phyloP scores from a whole-genome alignment of 1,139 yeast genomes.

The Arxiozyma slooffiae region DNA sequence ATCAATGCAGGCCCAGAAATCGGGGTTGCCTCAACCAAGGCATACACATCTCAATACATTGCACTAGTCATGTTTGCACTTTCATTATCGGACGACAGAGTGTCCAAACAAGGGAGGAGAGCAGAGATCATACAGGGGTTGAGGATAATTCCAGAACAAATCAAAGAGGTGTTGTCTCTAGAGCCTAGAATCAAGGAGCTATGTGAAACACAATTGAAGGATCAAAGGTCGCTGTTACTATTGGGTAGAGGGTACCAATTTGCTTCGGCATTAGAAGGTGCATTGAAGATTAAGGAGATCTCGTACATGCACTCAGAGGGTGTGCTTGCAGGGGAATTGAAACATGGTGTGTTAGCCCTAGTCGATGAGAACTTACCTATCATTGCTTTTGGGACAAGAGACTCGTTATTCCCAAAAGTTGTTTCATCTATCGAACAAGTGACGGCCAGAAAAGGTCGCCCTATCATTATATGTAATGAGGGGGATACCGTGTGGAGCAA shows the following conservation, averaged over 20 bases:
- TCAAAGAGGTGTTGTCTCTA: constrained; percentile 61
- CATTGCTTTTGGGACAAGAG: constrained; percentile 95
- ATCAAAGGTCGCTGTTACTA: constrained; percentile 77
- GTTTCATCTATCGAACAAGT: constrained; percentile 96
- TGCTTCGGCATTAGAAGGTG: constrained; percentile 97
- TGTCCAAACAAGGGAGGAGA: constrained; percentile 68
- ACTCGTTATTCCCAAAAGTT: constrained; percentile 91
- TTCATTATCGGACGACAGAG: constrained; percentile 82
- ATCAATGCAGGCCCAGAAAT: constrained; percentile 99
- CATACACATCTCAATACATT: constrained; percentile 95
- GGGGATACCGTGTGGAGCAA: constrained; percentile 59
- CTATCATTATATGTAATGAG: constrained; percentile 85
- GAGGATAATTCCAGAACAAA: constrained; percentile 76
- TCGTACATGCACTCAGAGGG: constrained; percentile 99
- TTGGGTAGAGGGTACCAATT: constrained; percentile 96
- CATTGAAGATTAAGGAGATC: constrained; percentile 93
- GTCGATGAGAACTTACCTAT: constrained; percentile 92
- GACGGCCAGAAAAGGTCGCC: constrained; percentile 94
- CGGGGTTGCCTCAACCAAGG: constrained; percentile 99
- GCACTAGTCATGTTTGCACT: constrained; percentile 96
- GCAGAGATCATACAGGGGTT: constrained; percentile 80
- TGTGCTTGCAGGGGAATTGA: constrained; percentile 96
- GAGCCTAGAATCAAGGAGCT: constrained; percentile 66
- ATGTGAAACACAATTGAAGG: constrained; percentile 62
- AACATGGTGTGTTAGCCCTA: constrained; percentile 95